phyloP scores from a whole-genome alignment of 2,329 filamentous ascomycete species.

The Colletotrichum brevisporum region DNA sequence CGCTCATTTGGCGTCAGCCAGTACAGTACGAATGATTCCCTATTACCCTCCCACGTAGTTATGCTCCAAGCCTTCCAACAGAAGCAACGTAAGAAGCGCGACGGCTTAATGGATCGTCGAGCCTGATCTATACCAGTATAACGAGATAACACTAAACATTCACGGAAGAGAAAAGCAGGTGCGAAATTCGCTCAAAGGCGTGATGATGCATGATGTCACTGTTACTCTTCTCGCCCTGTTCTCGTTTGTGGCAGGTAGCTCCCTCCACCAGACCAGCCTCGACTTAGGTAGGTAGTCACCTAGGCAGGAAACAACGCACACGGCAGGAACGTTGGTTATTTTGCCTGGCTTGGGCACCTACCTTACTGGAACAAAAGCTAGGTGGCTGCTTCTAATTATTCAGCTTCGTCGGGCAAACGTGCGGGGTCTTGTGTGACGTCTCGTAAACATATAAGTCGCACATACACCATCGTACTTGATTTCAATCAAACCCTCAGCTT shows the following conservation, averaged over 20 bases:
- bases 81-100: background rate
- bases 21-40: too few species aligned
- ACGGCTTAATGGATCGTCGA: slow-evolving; percentile 7
- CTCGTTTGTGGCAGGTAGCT: too few species aligned
- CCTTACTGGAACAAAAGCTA: background rate
- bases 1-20: too few species aligned
- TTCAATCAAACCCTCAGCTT: too few species aligned
- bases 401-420: slow-evolving; percentile 13
- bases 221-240: background rate
- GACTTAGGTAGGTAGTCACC: too few species aligned
- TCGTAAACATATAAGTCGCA: background rate
- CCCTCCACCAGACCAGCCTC: too few species aligned
- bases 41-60: background rate
- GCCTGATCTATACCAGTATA: slow-evolving; percentile 12
- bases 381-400: slow-evolving; percentile 17
- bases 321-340: background rate
- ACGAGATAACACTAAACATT: background rate
- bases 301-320: background rate
- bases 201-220: slow-evolving; percentile 36
- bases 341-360: slow-evolving; percentile 8
- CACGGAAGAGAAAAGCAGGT: background rate
- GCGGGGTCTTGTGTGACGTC: background rate
- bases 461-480: too few species aligned
- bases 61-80: background rate
- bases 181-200: slow-evolving; percentile 6